Conservation (phyloP, 2,329 filamentous ascomycete species). For the Atkinsonella hypoxylon region DNA sequence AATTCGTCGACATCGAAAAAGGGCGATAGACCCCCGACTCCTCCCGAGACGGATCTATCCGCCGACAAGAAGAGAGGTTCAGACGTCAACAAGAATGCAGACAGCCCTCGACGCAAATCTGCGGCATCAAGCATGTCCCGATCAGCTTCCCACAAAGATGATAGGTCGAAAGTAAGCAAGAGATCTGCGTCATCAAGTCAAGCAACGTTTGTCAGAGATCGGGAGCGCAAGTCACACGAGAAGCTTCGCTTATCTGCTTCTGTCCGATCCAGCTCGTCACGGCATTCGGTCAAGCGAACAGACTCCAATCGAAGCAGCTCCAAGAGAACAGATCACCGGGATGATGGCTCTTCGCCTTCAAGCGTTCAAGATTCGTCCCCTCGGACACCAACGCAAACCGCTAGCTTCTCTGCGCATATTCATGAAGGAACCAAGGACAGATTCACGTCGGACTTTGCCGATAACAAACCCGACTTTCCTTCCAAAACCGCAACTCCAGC, state of each 20-base stretch:
- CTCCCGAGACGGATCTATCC: conserved; percentile 50
- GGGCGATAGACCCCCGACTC: conserved; percentile 44
- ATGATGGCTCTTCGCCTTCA: conserved; percentile 35
- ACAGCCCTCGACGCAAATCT: conserved; percentile 27
- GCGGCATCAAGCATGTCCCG: conserved; percentile 31
- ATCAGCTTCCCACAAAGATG: conserved; percentile 34
- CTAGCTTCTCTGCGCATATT: conserved; percentile 35
- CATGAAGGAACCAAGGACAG: conserved; percentile 28
- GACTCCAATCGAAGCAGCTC: conserved; percentile 23
- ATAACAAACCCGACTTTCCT: conserved; percentile 18
- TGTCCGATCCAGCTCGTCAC: conserved; percentile 21
- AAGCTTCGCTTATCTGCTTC: conserved; percentile 25
- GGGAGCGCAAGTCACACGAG: conserved; percentile 22
- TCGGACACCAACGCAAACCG: conserved; percentile 45
- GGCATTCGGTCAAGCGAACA: conserved; percentile 23
- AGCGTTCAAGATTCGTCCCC: conserved; percentile 44
- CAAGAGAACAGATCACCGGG: conserved; percentile 25
- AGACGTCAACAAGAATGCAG: conserved; percentile 18
- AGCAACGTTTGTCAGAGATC: conserved; percentile 37
- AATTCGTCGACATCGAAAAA: conserved; percentile 27
- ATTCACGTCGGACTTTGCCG: conserved; percentile 22
- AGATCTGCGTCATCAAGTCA: conserved; percentile 48
- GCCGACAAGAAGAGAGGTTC: conserved; percentile 27
- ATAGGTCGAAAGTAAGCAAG: conserved; percentile 38
- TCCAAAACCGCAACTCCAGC: conserved; percentile 29